Evolutionary conservation across 768 basidiomycete species (phyloP).

Genomic region (Tricholoma flavovirens): DNA sequence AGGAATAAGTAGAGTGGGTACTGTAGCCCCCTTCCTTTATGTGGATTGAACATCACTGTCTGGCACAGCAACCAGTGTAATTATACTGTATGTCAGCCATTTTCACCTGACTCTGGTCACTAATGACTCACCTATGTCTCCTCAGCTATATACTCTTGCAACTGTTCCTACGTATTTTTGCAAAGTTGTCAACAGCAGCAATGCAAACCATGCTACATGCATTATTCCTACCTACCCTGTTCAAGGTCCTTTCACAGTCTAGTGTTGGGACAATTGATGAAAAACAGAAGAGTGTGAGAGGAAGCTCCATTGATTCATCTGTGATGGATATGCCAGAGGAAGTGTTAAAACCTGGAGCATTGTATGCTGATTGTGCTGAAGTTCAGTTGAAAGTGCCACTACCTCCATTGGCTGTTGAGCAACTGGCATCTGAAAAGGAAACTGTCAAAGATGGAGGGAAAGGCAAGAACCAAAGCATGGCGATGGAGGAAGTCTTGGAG

Average conservation of each 20-base stretch:
- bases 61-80: conserved; percentile 36
- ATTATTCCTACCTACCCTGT: no score
- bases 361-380: no score
- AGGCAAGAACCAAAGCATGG: conserved; percentile 20
- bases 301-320: conserved; percentile 10
- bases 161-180: conserved; percentile 59
- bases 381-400: conserved; percentile 36
- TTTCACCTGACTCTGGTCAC: no score
- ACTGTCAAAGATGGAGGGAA: conserved; percentile 17
- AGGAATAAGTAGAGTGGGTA: conserved; percentile 69
- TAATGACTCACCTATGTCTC: no score
- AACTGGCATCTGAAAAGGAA: conserved; percentile 16
- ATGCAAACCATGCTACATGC: no score
- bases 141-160: no score
- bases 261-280: no score
- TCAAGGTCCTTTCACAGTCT: no score
- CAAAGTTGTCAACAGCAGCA: conserved; percentile 72
- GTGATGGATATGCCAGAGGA: no score
- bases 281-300: conserved; percentile 5
- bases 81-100: no score
- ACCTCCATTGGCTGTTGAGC: conserved; percentile 5
- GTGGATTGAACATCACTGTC: conserved; percentile 37
- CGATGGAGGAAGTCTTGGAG: no score
- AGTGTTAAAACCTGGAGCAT: no score
- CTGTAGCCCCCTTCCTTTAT: conserved; percentile 49